Evolutionary conservation across 345 rosid species (phyloP).

Genomic region (Hevea brasiliensis): DNA sequence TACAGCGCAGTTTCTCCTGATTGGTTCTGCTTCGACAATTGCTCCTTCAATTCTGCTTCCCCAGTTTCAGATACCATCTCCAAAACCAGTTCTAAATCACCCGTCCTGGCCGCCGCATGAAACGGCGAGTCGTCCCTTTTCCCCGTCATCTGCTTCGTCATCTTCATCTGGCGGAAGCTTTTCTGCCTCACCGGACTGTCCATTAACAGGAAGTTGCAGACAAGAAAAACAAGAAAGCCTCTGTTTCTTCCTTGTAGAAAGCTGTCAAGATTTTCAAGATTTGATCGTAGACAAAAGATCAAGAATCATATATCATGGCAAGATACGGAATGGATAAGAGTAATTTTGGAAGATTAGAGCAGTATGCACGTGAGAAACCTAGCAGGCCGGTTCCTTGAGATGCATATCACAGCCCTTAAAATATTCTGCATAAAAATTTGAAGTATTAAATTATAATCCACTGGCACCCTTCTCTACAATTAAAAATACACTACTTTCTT

Average conservation of each 20-base stretch:
- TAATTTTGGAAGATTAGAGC: slow-evolving; percentile 7
- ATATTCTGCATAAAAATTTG: slow-evolving; percentile 11
- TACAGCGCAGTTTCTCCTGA: slow-evolving; percentile 84
- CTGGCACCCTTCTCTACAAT: not conserved
- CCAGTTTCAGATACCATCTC: slow-evolving; percentile 48
- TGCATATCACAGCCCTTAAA: not conserved
- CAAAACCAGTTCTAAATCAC: slow-evolving; percentile 45
- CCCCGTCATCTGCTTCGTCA: slow-evolving; percentile 66
- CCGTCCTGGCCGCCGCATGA: slow-evolving; percentile 65
- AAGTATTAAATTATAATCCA: not conserved
- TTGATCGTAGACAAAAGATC: not conserved
- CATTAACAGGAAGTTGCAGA: slow-evolving; percentile 1
- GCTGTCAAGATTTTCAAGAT: not conserved
- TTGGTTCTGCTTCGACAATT: slow-evolving; percentile 66
- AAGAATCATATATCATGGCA: not conserved
- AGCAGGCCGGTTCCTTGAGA: not conserved
- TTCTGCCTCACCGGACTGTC: slow-evolving; percentile 34
- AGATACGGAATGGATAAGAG: not conserved
- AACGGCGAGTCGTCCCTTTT: slow-evolving; percentile 74
- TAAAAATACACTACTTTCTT: not conserved
- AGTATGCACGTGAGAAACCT: not conserved
- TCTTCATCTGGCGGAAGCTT: slow-evolving; percentile 46
- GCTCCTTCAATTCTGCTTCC: slow-evolving; percentile 44
- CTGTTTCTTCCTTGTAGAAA: not conserved
- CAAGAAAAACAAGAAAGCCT: not conserved